These are phyloP conservation scores for Aphanomyces euteiches DNA, from an alignment of 352 stramenopile genomes.

Conservation along the genomic window DNA sequence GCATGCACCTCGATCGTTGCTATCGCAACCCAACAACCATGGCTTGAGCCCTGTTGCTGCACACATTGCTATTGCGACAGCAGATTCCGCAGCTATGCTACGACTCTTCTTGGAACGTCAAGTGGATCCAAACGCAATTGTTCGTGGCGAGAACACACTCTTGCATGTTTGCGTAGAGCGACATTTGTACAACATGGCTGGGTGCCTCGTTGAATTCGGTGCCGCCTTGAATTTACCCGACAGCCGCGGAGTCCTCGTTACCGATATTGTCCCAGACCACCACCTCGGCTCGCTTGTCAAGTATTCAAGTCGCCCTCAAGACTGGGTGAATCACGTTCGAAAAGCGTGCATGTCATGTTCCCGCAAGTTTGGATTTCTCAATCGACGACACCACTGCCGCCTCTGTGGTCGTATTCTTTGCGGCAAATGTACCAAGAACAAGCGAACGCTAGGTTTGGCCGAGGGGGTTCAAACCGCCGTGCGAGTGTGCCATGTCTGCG, in stretches of 20 bases:
- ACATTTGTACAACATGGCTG: constrained; percentile 69
- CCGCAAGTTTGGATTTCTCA: constrained; percentile 59
- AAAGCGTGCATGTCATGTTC: constrained; percentile 72
- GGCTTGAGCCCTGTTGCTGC: constrained; percentile 76
- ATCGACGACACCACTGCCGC: constrained; percentile 75
- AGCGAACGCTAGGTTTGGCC: constrained; percentile 64
- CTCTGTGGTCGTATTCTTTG: constrained; percentile 82
- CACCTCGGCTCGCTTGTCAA: constrained; percentile 76
- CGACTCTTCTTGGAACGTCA: constrained; percentile 71
- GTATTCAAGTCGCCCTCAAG: constrained; percentile 64
- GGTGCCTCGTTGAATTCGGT: constrained; percentile 54
- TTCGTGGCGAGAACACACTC: constrained; percentile 66
- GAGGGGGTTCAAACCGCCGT: constrained; percentile 39
- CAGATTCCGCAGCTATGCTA: constrained; percentile 65
- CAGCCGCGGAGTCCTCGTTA: constrained; percentile 62
- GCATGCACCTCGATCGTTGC: constrained; percentile 40
- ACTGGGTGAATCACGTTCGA: constrained; percentile 67
- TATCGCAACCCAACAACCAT: constrained; percentile 60
- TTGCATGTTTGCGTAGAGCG: constrained; percentile 76
- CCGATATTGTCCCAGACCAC: constrained; percentile 64
- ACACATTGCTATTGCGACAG: constrained; percentile 64
- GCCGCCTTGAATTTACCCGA: constrained; percentile 74
- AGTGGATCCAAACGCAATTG: constrained; percentile 69
- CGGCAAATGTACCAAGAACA: constrained; percentile 72
- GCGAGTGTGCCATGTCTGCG: constrained; percentile 46